Evolutionary conservation across 177 flowering plant species (phyloP).

Genomic region (Vitis hybrid): DNA sequence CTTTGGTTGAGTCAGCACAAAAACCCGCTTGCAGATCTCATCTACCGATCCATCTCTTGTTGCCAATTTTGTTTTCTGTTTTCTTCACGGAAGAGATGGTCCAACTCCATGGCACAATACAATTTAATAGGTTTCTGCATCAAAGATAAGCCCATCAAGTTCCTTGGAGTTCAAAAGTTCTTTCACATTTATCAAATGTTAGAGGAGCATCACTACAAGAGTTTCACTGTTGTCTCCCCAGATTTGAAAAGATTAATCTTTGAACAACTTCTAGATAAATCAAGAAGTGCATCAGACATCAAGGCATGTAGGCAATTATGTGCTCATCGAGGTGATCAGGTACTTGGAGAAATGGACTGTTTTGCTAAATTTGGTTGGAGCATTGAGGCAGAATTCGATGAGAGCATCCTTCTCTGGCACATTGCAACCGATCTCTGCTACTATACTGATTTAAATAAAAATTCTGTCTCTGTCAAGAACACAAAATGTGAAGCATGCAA

Average conservation of each 20-base stretch:
- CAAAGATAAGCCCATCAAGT: not conserved
- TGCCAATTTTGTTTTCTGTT: too few species aligned
- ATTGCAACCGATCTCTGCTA: constrained; percentile 38
- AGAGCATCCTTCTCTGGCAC: constrained; percentile 38
- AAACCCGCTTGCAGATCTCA: too few species aligned
- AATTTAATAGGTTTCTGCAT: constrained; percentile 22
- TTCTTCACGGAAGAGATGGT: constrained; percentile 24
- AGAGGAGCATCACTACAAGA: constrained; percentile 3
- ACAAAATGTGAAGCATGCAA: constrained; percentile 10
- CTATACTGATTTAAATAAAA: not conserved
- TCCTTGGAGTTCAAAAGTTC: not conserved
- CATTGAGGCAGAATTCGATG: constrained; percentile 20
- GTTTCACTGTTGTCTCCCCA: constrained; percentile 1
- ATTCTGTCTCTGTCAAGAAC: not conserved
- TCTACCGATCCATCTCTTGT: too few species aligned
- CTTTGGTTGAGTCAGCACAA: constrained; percentile 19
- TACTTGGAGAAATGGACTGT: not conserved
- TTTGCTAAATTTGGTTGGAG: constrained; percentile 6
- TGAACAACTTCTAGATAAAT: constrained; percentile 5
- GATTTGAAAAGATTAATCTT: constrained; percentile 5
- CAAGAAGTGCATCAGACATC: not conserved
- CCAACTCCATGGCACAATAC: constrained; percentile 25
- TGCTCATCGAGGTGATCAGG: constrained; percentile 8
- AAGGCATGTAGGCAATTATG: not conserved
- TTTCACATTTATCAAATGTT: not conserved